Conservation (phyloP, 805 yeast species). For the Sporopachydermia quercuum region DNA sequence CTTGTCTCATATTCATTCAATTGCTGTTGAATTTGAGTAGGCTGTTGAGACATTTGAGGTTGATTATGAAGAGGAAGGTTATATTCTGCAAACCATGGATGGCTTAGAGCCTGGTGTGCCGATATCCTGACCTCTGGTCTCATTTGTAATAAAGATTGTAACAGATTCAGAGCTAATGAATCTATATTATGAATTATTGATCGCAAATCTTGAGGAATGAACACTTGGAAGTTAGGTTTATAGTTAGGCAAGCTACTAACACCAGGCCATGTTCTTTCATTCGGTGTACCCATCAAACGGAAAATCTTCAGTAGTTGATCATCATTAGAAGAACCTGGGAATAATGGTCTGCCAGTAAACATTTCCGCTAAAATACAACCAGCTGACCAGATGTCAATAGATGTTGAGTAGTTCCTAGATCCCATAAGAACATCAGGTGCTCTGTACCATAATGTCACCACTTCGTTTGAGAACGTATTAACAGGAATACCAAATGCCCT, state of each 20-base stretch:
- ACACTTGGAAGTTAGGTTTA: conserved; percentile 69
- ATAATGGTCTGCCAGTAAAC: conserved; percentile 95
- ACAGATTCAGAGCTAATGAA: conserved; percentile 49
- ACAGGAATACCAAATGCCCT: conserved; percentile 97
- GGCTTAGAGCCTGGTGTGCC: conserved; percentile 38
- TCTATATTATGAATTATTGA: conserved; percentile 55
- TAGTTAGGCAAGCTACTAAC: conserved; percentile 80
- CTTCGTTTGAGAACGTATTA: conserved; percentile 93
- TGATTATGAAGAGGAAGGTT: conserved; percentile 16
- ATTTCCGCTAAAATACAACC: conserved; percentile 97
- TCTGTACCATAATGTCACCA: conserved; percentile 94
- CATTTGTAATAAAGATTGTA: conserved; percentile 38
- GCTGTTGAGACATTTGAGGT: conserved; percentile 4
- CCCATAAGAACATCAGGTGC: conserved; percentile 96
- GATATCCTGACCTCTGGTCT: conserved; percentile 38
- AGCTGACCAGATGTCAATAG: conserved; percentile 97
- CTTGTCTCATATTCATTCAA: conserved; percentile 2
- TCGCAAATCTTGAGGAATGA: conserved; percentile 77
- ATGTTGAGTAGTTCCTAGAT: conserved; percentile 87
- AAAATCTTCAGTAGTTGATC: conserved; percentile 89
- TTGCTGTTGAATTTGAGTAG: conserved; percentile 1
- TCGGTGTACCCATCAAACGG: conserved; percentile 92
- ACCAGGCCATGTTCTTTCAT: conserved; percentile 96
- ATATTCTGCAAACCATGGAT: conserved; percentile 74
- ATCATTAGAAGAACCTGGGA: conserved; percentile 93